Conservation (phyloP, 768 basidiomycete genomes). For the Phanerodontia chrysosporium region DNA sequence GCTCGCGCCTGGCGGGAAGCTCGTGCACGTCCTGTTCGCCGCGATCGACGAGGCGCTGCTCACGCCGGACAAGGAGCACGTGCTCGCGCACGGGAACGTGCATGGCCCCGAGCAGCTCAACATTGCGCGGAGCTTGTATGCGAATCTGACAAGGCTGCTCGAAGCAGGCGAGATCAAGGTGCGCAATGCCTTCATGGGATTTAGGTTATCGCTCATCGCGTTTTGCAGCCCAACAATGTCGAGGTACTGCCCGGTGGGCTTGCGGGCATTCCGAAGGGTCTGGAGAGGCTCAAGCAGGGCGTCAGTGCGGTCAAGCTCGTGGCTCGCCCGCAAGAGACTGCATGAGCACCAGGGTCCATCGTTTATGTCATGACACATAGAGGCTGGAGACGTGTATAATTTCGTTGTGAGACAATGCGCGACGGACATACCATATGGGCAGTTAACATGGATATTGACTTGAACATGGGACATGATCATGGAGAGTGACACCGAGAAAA, state of each 20-base stretch:
- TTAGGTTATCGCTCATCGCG: neutral
- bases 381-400: too few species aligned
- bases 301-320: constrained; percentile 27
- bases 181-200: neutral
- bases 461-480: too few species aligned
- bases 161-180: constrained; percentile 19
- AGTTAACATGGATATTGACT: too few species aligned
- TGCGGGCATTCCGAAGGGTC: constrained; percentile 20
- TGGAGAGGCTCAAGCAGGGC: constrained; percentile 17
- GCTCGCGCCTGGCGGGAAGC: constrained; percentile 21
- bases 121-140: constrained; percentile 16
- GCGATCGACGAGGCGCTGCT: constrained; percentile 15
- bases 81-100: constrained; percentile 34
- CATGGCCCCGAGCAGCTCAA: constrained; percentile 4
- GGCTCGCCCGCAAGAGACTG: constrained; percentile 33
- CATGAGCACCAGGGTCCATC: too few species aligned
- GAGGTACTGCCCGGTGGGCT: constrained; percentile 25
- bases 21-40: constrained; percentile 15
- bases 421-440: too few species aligned
- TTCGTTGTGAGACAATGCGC: too few species aligned
- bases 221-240: constrained; percentile 17
- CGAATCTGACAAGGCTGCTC: constrained; percentile 12
- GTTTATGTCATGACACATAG: too few species aligned
- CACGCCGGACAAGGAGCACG: constrained; percentile 39
- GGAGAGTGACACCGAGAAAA: too few species aligned